phyloP scores from a whole-genome alignment of 805 yeast genomes.

The Candida dajiaensis region DNA sequence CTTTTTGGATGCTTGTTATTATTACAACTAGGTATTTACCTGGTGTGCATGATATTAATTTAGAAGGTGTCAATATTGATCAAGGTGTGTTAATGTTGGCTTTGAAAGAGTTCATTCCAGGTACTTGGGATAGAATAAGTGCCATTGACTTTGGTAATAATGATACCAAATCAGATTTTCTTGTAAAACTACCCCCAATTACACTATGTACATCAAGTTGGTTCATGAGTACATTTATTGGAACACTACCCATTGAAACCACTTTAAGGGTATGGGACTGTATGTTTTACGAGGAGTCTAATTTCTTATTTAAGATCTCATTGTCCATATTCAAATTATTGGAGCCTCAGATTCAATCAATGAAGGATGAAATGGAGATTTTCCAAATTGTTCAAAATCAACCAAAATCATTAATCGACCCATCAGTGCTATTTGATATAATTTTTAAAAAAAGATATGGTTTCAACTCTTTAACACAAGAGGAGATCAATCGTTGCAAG shows the following conservation, averaged over 20 bases:
- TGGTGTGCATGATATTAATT: conserved; percentile 81
- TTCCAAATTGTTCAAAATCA: conserved; percentile 82
- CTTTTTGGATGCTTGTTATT: conserved; percentile 95
- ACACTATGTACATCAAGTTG: conserved; percentile 93
- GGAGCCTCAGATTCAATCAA: conserved; percentile 52
- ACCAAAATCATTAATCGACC: conserved; percentile 69
- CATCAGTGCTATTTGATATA: conserved; percentile 60
- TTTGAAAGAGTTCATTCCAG: conserved; percentile 76
- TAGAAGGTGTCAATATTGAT: conserved; percentile 92
- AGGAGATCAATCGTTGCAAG: conserved; percentile 73
- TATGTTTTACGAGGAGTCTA: conserved; percentile 86
- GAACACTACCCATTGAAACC: conserved; percentile 82
- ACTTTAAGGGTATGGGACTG: conserved; percentile 93
- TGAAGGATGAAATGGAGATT: conserved; percentile 51
- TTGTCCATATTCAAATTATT: conserved; percentile 72
- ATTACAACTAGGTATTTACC: conserved; percentile 82
- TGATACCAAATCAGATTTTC: conserved; percentile 36
- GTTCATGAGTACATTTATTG: conserved; percentile 97
- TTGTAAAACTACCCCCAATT: conserved; percentile 79
- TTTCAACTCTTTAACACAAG: conserved; percentile 72
- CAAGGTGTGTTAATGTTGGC: conserved; percentile 93
- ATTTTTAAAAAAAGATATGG: conserved; percentile 72
- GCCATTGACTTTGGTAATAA: conserved; percentile 24
- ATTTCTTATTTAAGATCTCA: conserved; percentile 76
- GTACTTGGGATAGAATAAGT: conserved; percentile 58